Evolutionary conservation across 352 stramenopile species (phyloP), one percentile per base, ranked within the genome.

Genomic region (Poterioochromonas sp.): DNA sequence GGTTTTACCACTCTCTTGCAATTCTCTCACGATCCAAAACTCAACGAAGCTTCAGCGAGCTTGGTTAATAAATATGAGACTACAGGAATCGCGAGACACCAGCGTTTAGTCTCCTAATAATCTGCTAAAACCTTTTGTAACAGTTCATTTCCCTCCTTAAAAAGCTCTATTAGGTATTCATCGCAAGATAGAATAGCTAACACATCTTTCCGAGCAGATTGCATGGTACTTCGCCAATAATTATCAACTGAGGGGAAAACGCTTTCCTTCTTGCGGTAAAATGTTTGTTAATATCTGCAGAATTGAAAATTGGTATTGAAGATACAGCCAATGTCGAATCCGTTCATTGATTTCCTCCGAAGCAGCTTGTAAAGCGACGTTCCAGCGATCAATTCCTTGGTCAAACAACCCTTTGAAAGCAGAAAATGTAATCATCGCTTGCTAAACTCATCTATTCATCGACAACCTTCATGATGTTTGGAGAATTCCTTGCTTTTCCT

Each of bases 241-340:
- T 97, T 97, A 79, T 97, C 92, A 0, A 97, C 92, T 0, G 91
- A n/a, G 95, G 0, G 90, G 86, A 78, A 97, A 97, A 5, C 92
- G 86, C 77, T 97, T 97, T 20, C 90, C 91, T 81, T 97, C 92
- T 1, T 87, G 92, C 0, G 92, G 92, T 0, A n/a, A 97, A 86
- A 76, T 97, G 92, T 80, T 97, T 97, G 85, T 96, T 96, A 79
- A 97, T 97, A 76, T 97, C 92, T 0, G 90, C 86, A 0, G 90
- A 96, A 79, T 97, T 92, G 62, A 97, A 97, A 73, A 97, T 97
- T 12, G 92, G 92, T n/a, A n/a, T 80, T 97, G 91, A 8, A 97
- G 83, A 70, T 97, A 97, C n/a, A 97, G 79, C 92, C 92, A 97
- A 81, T 89, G 95, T 26, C 92, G 88, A 34, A 97, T 89, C 92